A percentile compares a stretch with the other conserved stretches of the same genome.
Evolutionary conservation across 2,329 filamentous ascomycete genomes (phyloP).

Genomic region (Dactylellina sp.): DNA sequence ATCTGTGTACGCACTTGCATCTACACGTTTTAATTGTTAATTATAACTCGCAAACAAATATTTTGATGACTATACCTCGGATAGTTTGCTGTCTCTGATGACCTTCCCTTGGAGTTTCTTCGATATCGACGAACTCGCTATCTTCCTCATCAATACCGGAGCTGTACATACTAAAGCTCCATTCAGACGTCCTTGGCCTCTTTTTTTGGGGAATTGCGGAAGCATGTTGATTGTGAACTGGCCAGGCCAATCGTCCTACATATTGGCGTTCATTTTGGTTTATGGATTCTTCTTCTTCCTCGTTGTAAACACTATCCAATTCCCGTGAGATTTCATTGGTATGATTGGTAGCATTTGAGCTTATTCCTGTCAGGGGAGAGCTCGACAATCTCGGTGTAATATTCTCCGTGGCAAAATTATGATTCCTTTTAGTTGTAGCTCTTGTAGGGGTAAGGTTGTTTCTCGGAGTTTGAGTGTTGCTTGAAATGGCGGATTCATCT

Average conservation of each 20-base stretch:
- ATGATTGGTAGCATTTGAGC: conserved; percentile 18
- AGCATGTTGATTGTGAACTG: not conserved
- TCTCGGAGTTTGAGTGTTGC: conserved; percentile 16
- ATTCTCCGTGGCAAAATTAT: not conserved
- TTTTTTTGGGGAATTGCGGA: not conserved
- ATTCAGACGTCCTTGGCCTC: conserved; percentile 3
- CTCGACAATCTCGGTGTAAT: conserved; percentile 5
- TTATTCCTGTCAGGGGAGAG: conserved; percentile 34
- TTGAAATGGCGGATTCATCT: conserved; percentile 19
- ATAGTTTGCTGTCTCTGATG: conserved; percentile 7
- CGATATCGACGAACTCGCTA: conserved; percentile 42
- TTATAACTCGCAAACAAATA: not conserved
- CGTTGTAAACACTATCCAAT: not conserved
- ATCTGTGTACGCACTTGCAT: conserved; percentile 21
- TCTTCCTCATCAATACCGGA: conserved; percentile 41
- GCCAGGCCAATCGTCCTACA: not conserved
- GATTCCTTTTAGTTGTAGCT: too few species aligned
- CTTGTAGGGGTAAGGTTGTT: not conserved
- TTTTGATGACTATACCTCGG: conserved; percentile 7
- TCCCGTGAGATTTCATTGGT: not conserved
- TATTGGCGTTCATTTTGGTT: not conserved
- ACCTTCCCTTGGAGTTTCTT: conserved; percentile 18
- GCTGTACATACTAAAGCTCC: conserved; percentile 54
- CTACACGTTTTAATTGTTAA: conserved; percentile 10
- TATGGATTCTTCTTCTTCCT: not conserved